Evolutionary conservation across 2,329 filamentous ascomycete species (phyloP).

Genomic region (Drechmeria coniospora): DNA sequence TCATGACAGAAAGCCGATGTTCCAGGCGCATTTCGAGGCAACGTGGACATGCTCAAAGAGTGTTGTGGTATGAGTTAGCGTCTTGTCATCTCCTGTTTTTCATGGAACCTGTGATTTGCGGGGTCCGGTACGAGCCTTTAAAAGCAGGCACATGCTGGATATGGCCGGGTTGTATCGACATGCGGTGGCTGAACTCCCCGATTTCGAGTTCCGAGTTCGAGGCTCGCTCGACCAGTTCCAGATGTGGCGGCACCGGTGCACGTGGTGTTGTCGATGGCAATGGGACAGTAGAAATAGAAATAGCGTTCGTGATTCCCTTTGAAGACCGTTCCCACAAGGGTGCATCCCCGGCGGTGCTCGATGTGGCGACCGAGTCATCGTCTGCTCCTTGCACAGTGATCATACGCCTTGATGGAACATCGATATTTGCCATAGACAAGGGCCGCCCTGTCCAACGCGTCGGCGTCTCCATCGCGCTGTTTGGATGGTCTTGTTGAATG

Average conservation of each 20-base stretch:
- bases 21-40: too few species aligned
- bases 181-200: too few species aligned
- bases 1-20: too few species aligned
- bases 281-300: not conserved
- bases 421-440: constrained; percentile 18
- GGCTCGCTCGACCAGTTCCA: constrained; percentile 1
- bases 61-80: too few species aligned
- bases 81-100: too few species aligned
- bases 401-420: constrained; percentile 13
- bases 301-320: not conserved
- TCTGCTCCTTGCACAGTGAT: constrained; percentile 16
- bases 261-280: constrained; percentile 9
- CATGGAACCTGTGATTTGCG: too few species aligned
- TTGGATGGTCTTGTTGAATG: constrained; percentile 7
- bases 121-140: too few species aligned
- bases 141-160: too few species aligned
- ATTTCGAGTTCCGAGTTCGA: not conserved
- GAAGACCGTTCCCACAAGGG: not conserved
- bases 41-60: too few species aligned
- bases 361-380: constrained; percentile 8
- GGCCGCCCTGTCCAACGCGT: constrained; percentile 30
- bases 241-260: constrained; percentile 7
- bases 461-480: constrained; percentile 22
- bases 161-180: too few species aligned
- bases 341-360: constrained; percentile 3